Base-by-base conservation (phyloP, 2,329 filamentous ascomycete genomes). In the Boeremia lycopersici region DNA sequence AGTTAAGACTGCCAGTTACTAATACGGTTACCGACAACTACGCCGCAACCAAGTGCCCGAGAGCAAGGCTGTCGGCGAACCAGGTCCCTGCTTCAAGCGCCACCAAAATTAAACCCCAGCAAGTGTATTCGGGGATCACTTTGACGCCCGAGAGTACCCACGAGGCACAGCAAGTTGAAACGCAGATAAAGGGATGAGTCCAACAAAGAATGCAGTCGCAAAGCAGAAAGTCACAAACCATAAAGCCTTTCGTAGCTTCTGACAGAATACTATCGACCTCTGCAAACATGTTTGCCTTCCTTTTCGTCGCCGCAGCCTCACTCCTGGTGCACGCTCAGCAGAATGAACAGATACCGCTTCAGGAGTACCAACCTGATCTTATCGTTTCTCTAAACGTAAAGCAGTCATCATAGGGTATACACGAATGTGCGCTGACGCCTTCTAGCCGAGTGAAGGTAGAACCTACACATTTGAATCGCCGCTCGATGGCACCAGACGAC, bases 131-230 rank as follows among this genome's bases (percentile, higher is more conserved):
- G 48, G 48, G 48, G 44, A 52, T 48, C 53, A 41, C 46, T 46
- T 46, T 55, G 46, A 55, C 46, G 52, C 52, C 40, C 52, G 46
- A 25, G 43, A 48, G 42, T 44, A 35, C 30, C 48, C 39, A 49
- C 17, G 48, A 43, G 54, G 54, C 54, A 51, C 53, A 52, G 48
- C 23, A 48, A 45, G n/a, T 15, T 47, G 48, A 56, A 44, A 48
- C 44, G 29, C n/a, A 57, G 30, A 53, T 48, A 57, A 57, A 52
- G 43, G 44, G 30, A 40, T 15, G 25, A 12, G 15, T 7, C 29
- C n/a, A 40, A 33, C 34, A 34, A 47, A 25, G 7, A 44, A 15
- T 17, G 31, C 39, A 38, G 7, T 25, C 25, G 19, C 36, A 45
- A 48, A 25, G 10, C 29, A 13, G 15, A 23, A 23, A 23, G 19